phyloP scores from a whole-genome alignment of 441 rosid species.

The Eruca vesicaria region DNA sequence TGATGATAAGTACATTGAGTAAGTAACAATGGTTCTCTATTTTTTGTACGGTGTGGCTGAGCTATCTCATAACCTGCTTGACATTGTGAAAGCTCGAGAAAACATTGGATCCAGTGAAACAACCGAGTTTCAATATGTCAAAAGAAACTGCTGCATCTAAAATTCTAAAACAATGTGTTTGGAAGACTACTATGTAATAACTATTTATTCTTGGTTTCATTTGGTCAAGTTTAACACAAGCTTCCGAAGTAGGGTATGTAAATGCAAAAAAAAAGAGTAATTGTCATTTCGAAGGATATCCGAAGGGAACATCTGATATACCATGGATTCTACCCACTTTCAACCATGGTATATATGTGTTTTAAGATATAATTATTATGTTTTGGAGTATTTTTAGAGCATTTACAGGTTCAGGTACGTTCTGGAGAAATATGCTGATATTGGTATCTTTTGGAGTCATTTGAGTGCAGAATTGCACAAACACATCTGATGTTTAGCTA shows the following conservation, averaged over 20 bases:
- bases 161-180: background rate
- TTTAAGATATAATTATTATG: too few relatives aligned
- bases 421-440: too few relatives aligned
- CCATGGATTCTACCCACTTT: too few relatives aligned
- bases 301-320: background rate
- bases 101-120: background rate
- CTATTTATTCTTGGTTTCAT: background rate
- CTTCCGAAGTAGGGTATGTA: background rate
- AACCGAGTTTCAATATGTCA: background rate
- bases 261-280: background rate
- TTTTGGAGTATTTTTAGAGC: too few relatives aligned
- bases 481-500: too few relatives aligned
- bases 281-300: background rate
- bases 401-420: too few relatives aligned
- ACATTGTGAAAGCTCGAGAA: conserved; percentile 23
- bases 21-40: conserved; percentile 41
- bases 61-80: conserved; percentile 28
- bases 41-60: conserved; percentile 35
- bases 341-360: too few relatives aligned
- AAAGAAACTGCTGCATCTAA: too few relatives aligned
- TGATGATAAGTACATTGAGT: too few relatives aligned
- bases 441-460: too few relatives aligned
- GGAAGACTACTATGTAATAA: background rate
- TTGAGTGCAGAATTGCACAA: too few relatives aligned
- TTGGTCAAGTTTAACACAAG: background rate